Conservation (phyloP, 805 yeast genomes). For the Kuraishia borneana region DNA sequence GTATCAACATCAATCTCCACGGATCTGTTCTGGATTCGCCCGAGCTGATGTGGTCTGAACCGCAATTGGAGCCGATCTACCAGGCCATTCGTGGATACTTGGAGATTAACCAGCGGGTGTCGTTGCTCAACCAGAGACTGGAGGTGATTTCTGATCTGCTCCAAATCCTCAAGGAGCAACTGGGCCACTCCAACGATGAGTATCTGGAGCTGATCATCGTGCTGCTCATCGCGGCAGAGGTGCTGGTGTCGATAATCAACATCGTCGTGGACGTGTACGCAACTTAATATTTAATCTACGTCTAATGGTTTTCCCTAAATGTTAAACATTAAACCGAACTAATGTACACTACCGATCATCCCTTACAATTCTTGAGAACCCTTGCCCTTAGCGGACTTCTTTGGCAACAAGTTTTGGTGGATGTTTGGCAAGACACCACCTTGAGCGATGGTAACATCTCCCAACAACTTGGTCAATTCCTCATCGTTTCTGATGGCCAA, state of each 20-base stretch:
- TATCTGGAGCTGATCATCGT: constrained; percentile 87
- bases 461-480: constrained; percentile 86
- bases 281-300: not conserved
- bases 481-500: constrained; percentile 97
- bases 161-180: constrained; percentile 94
- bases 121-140: constrained; percentile 77
- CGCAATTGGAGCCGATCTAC: constrained; percentile 93
- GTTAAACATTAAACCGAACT: constrained; percentile 3
- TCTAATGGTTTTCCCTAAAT: not conserved
- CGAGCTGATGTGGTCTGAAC: constrained; percentile 98
- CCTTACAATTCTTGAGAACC: constrained; percentile 49
- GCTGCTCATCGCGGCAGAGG: constrained; percentile 84
- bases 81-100: constrained; percentile 94
- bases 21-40: constrained; percentile 92
- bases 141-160: constrained; percentile 89
- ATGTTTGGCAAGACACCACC: constrained; percentile 99
- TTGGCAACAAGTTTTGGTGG: constrained; percentile 79
- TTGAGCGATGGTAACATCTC: constrained; percentile 92
- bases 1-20: constrained; percentile 74
- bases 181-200: constrained; percentile 91
- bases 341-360: constrained; percentile 3
- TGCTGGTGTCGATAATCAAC: constrained; percentile 76
- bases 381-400: constrained; percentile 41
- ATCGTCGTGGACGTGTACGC: not conserved
- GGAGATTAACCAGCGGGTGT: constrained; percentile 91